phyloP scores from a whole-genome alignment of 306 rosid species.

The Styphnolobium japonicum region DNA sequence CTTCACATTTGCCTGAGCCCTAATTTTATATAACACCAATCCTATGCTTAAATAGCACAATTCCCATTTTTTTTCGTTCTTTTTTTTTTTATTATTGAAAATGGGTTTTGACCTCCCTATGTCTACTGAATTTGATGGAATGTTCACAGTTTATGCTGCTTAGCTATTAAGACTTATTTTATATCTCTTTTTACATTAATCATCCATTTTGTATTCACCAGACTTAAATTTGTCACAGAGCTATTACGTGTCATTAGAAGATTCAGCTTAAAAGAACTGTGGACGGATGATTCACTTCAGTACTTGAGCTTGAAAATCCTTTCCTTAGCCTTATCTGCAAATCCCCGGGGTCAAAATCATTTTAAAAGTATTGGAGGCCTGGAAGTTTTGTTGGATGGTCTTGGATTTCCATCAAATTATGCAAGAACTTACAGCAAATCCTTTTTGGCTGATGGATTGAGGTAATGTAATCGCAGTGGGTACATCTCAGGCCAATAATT shows the following conservation, averaged over 20 bases:
- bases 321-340: conserved; percentile 66
- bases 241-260: conserved; percentile 81
- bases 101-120: neutral
- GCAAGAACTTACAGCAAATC: conserved; percentile 41
- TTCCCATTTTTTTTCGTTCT: neutral
- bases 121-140: neutral
- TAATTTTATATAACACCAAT: neutral
- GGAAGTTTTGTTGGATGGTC: conserved; percentile 97
- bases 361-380: conserved; percentile 97
- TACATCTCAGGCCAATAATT: conserved; percentile 19
- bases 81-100: neutral
- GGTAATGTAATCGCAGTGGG: conserved; percentile 47
- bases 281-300: conserved; percentile 71
- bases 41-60: neutral
- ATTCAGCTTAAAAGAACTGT: conserved; percentile 82
- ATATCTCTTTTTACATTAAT: neutral
- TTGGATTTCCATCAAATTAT: conserved; percentile 80
- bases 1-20: neutral
- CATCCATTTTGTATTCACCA: conserved; percentile 26
- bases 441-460: conserved; percentile 46
- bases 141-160: neutral
- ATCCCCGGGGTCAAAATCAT: conserved; percentile 92
- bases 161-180: neutral
- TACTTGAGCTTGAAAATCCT: conserved; percentile 78
- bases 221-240: conserved; percentile 56